Evolutionary conservation across 2,329 filamentous ascomycete genomes (phyloP).

Genomic region (Aspergillus sp.): DNA sequence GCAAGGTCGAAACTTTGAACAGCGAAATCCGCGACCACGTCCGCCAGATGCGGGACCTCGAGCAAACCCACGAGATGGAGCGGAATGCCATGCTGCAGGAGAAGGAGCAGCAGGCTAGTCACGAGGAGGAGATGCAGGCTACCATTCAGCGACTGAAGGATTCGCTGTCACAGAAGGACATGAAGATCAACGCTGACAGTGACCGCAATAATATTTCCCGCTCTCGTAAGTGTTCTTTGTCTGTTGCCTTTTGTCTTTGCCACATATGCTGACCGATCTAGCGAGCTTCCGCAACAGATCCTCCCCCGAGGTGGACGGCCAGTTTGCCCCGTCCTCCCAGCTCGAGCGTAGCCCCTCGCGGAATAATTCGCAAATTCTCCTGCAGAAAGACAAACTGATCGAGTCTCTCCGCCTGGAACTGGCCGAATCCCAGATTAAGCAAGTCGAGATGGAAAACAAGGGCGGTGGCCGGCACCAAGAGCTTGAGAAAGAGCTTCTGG

Average conservation of each 20-base stretch:
- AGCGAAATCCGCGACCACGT: constrained; percentile 78
- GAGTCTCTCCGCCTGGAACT: constrained; percentile 85
- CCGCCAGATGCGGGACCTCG: constrained; percentile 80
- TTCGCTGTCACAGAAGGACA: constrained; percentile 65
- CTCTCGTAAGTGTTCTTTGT: constrained; percentile 36
- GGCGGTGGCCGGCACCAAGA: constrained; percentile 80
- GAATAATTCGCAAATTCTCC: constrained; percentile 78
- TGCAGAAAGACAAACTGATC: constrained; percentile 95
- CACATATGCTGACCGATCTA: constrained; percentile 15
- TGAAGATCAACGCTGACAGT: constrained; percentile 41
- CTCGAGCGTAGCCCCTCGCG: constrained; percentile 79
- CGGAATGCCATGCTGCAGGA: constrained; percentile 79
- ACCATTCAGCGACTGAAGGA: constrained; percentile 91
- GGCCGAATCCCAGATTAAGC: constrained; percentile 88
- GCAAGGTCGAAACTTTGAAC: constrained; percentile 68
- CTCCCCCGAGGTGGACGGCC: constrained; percentile 60
- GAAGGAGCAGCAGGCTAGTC: constrained; percentile 74
- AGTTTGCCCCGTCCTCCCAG: constrained; percentile 79
- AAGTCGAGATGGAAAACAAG: constrained; percentile 87
- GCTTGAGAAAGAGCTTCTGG: constrained; percentile 81
- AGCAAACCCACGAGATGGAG: constrained; percentile 86
- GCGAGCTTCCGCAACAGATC: constrained; percentile 43
- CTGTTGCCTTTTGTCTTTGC: background rate
- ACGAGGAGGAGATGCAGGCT: constrained; percentile 82
- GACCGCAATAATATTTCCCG: constrained; percentile 44